Evolutionary conservation across 2,329 filamentous ascomycete species (phyloP).

Genomic region (Cercospora brassicicola): DNA sequence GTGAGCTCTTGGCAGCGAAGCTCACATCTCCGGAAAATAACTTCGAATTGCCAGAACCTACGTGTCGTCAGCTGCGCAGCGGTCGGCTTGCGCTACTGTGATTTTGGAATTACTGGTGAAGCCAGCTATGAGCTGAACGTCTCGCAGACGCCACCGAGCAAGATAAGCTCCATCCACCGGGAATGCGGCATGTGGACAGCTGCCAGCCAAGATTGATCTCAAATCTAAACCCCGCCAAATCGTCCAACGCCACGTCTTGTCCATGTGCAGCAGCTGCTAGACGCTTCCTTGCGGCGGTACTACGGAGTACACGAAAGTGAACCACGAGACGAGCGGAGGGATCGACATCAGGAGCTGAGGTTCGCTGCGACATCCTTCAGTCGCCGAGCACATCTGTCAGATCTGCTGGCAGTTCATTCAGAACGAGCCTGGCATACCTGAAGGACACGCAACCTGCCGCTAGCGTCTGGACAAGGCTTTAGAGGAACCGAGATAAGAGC

Average conservation of each 20-base stretch:
- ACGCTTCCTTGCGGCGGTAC: neutral
- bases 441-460: neutral
- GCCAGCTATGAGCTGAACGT: neutral
- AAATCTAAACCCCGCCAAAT: conserved; percentile 14
- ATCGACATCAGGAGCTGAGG: neutral
- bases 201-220: conserved; percentile 11
- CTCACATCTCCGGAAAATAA: neutral
- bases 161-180: neutral
- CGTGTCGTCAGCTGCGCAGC: neutral
- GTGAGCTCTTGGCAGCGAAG: neutral
- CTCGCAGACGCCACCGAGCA: neutral
- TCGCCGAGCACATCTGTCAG: neutral
- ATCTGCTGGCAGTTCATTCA: neutral
- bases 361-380: neutral
- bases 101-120: neutral
- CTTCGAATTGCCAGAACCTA: neutral
- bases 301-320: neutral
- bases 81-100: neutral
- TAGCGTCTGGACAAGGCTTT: neutral
- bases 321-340: neutral
- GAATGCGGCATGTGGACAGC: neutral
- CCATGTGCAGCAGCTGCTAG: neutral
- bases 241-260: conserved; percentile 11
- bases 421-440: neutral
- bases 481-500: neutral